Evolutionary conservation across 1,284 basidiomycete genomes (phyloP).

Genomic region (Ustilago esculenta): DNA sequence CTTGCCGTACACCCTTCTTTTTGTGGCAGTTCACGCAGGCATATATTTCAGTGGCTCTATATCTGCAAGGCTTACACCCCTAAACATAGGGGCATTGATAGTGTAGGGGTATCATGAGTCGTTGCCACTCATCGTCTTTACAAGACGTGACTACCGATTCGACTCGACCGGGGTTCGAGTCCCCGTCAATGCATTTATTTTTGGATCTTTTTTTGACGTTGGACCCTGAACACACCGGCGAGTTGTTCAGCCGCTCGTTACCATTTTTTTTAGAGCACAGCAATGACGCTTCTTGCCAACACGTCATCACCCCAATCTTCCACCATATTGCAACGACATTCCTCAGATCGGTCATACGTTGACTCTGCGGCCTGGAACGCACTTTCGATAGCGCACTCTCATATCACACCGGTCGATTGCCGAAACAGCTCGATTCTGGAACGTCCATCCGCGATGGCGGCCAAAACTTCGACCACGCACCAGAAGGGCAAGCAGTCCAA

Average conservation of each 20-base stretch:
- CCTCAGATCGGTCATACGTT: too few species aligned
- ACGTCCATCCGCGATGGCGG: conserved; percentile 2
- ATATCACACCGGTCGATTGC: too few species aligned
- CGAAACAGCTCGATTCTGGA: too few species aligned
- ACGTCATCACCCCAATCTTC: neutral
- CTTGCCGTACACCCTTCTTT: too few species aligned
- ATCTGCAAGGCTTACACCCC: too few species aligned
- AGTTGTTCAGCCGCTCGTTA: neutral
- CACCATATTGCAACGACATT: too few species aligned
- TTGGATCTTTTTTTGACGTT: neutral
- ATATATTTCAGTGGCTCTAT: too few species aligned
- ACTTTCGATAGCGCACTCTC: too few species aligned
- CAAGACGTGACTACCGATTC: conserved; percentile 36
- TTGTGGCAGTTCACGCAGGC: too few species aligned
- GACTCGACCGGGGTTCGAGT: conserved; percentile 58
- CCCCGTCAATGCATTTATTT: conserved; percentile 51
- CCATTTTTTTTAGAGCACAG: conserved; percentile 7
- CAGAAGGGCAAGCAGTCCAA: conserved; percentile 20
- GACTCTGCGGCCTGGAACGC: too few species aligned
- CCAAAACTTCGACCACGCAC: neutral
- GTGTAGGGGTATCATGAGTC: conserved; percentile 50
- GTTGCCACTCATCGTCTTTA: conserved; percentile 40
- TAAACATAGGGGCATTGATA: conserved; percentile 39
- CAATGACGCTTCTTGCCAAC: neutral
- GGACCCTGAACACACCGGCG: conserved; percentile 8